Percentiles rank a stretch among this genome's conserved stretches.
These are phyloP conservation scores for Diaporthe destruens DNA, from an alignment of 2,329 filamentous ascomycete species.

Conservation along the genomic window DNA sequence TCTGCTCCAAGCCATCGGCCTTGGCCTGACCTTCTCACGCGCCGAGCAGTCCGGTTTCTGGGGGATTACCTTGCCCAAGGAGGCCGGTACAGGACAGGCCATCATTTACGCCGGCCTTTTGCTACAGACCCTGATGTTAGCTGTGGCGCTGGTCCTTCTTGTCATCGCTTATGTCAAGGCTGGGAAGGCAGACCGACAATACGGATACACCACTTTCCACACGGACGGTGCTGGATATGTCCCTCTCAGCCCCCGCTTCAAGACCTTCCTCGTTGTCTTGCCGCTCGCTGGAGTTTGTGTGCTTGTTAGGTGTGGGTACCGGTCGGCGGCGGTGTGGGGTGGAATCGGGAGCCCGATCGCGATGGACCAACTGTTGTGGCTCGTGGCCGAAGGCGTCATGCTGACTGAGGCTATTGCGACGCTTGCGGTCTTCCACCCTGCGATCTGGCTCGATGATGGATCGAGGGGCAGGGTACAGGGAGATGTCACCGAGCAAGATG, in stretches of 20 bases:
- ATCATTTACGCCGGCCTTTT: conserved; percentile 47
- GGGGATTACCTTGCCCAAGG: conserved; percentile 28
- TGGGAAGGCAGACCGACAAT: conserved; percentile 43
- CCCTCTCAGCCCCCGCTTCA: conserved; percentile 46
- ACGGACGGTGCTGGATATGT: conserved; percentile 45
- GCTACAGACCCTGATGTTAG: conserved; percentile 47
- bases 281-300: conserved; percentile 45
- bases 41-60: conserved; percentile 41
- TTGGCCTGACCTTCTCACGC: conserved; percentile 47
- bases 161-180: conserved; percentile 45
- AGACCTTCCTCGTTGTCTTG: conserved; percentile 46
- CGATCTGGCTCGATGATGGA: conserved; percentile 42
- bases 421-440: conserved; percentile 49
- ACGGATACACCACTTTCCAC: conserved; percentile 50
- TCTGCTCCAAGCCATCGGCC: conserved; percentile 47
- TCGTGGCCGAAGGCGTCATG: conserved; percentile 49
- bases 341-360: conserved; percentile 47
- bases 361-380: conserved; percentile 47
- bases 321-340: conserved; percentile 45
- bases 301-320: conserved; percentile 47
- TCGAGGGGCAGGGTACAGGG: background rate
- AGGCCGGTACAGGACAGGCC: conserved; percentile 34
- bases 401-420: conserved; percentile 48
- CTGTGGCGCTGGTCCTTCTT: conserved; percentile 46
- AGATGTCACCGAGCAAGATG: background rate